Evolutionary conservation across 371 early-diverging fungal genomes (phyloP).

Genomic region (Lichtheimia ornata): DNA sequence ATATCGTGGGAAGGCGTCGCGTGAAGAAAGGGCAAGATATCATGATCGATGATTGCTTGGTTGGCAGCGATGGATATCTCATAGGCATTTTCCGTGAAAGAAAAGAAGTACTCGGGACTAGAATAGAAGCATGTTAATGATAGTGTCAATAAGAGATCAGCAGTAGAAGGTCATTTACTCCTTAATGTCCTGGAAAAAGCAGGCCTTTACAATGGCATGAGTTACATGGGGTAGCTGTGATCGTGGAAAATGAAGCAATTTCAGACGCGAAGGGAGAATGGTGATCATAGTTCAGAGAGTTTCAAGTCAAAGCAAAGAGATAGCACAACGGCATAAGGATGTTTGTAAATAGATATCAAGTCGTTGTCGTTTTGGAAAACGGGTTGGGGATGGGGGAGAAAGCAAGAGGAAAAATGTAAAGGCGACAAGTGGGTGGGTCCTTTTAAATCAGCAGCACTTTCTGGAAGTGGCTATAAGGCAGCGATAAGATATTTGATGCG

Average conservation of each 20-base stretch:
- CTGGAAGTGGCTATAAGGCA: too few species aligned
- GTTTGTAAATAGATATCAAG: neutral
- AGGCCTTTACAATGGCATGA: conserved; percentile 67
- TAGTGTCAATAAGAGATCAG: neutral
- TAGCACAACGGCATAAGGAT: conserved; percentile 8
- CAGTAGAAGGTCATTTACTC: conserved; percentile 22
- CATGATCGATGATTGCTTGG: conserved; percentile 52
- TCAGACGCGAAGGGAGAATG: conserved; percentile 46
- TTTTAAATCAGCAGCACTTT: too few species aligned
- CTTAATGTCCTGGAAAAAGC: conserved; percentile 52
- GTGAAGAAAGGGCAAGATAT: conserved; percentile 45
- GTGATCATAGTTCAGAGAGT: conserved; percentile 33
- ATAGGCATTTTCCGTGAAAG: conserved; percentile 73
- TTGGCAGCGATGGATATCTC: conserved; percentile 75
- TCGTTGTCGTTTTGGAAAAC: too few species aligned
- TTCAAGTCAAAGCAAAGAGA: conserved; percentile 9
- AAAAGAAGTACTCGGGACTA: conserved; percentile 68
- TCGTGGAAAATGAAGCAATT: conserved; percentile 48
- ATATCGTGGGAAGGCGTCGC: conserved; percentile 42
- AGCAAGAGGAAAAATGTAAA: neutral
- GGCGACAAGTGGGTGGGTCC: too few species aligned
- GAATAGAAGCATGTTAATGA: neutral
- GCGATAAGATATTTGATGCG: too few species aligned
- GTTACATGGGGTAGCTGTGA: conserved; percentile 49
- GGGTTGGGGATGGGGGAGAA: neutral